Evolutionary conservation across 345 rosid genomes (phyloP).

Genomic region (Hirschfeldia incana): DNA sequence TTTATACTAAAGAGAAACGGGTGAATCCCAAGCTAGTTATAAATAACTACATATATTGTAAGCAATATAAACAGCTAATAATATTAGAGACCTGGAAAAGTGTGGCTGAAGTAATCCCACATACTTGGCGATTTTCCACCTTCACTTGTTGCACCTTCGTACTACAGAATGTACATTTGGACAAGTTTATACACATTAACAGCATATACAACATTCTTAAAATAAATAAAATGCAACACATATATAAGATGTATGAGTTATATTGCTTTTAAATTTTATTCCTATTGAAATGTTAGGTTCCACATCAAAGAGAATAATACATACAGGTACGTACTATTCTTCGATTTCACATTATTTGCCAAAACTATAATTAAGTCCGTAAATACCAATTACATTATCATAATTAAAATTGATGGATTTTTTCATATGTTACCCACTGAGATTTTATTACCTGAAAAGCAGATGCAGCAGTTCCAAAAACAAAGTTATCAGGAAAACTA

Average conservation of each 20-base stretch:
- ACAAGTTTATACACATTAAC: not conserved
- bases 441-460: slow-evolving; percentile 37
- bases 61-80: not conserved
- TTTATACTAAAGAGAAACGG: too few relatives aligned
- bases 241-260: not conserved
- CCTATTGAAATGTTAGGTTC: not conserved
- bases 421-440: not conserved
- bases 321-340: not conserved
- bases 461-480: slow-evolving; percentile 43
- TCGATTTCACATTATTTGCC: not conserved
- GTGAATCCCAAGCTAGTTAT: too few relatives aligned
- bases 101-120: slow-evolving; percentile 41
- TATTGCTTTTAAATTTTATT: not conserved
- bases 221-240: not conserved
- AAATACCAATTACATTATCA: not conserved
- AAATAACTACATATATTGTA: too few relatives aligned
- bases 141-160: slow-evolving; percentile 41
- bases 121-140: slow-evolving; percentile 40
- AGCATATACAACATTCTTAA: too few relatives aligned
- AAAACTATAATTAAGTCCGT: not conserved
- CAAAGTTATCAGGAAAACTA: slow-evolving; percentile 32
- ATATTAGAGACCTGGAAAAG: slow-evolving; percentile 35
- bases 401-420: not conserved
- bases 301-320: not conserved
- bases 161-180: slow-evolving; percentile 7